Evolutionary conservation across 192 early-diverging fungal genomes (phyloP), one percentile per base, ranked within the genome.

Genomic region (Obelidium mucronatum): DNA sequence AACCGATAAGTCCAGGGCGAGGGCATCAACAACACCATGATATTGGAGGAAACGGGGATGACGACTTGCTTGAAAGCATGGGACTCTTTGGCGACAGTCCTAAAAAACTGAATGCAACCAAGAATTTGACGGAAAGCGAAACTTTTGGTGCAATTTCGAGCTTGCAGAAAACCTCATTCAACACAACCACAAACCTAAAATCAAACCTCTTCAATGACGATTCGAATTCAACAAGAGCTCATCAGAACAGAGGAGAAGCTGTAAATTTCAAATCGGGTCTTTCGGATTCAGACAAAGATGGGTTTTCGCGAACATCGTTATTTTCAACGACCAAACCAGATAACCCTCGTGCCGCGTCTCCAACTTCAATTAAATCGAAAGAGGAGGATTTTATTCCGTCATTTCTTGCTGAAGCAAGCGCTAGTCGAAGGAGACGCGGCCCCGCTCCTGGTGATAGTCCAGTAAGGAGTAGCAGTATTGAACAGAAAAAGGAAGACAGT

Each of bases 311-410:
- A n/a, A n/a, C n/a, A n/a, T n/a, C n/a, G n/a, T n/a, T n/a, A n/a
- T n/a, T 48, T 19, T 15, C 11, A 48, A 48, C 44, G 44, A 48
- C 19, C 44, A 48, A 48, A 48, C 19, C 8, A 6, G 44, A 48
- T 48, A 6, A 48, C 8, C n/a, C n/a, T n/a, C n/a, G n/a, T n/a
- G n/a, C n/a, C n/a, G n/a, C 19, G 0, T 72, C 70, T n/a, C 70
- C 70, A 28, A 34, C 36, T 24, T 42, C 70, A 72, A 72, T 24
- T 24, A 72, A 72, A 56, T 72, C 70, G 13, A 72, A 72, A 58
- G 70, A 67, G 28, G 75, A 76, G 22, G 75, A 76, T 3, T 76
- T 76, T 58, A 40, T 76, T 53, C 75, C 75, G 13, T 68, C 75
- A 35, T 76, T 76, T 67, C 40, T 76, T 44, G 35, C 58, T 8